A percentile compares a stretch with the other conserved stretches of the same genome.
These are phyloP conservation scores for Blastobotrys proliferans DNA, from an alignment of 1,139 yeast genomes.

Conservation along the genomic window DNA sequence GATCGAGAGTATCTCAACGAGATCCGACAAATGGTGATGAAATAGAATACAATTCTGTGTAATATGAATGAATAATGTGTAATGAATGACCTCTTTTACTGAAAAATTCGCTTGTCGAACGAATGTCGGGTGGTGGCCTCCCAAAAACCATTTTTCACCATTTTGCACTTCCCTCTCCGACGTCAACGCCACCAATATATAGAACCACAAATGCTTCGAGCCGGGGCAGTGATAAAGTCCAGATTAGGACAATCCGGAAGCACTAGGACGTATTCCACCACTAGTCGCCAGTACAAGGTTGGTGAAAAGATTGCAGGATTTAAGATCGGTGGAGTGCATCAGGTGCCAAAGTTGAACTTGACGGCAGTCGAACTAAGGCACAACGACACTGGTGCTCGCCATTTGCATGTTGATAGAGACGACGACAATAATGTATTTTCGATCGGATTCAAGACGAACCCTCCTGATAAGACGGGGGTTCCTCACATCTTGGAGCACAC, in stretches of 20 bases:
- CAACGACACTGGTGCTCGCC: slow-evolving; percentile 66
- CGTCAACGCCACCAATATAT: too few species aligned
- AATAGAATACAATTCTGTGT: too few species aligned
- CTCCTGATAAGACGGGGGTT: slow-evolving; percentile 89
- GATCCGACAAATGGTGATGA: slow-evolving; percentile 50
- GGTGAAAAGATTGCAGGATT: slow-evolving; percentile 66
- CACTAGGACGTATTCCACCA: slow-evolving; percentile 4
- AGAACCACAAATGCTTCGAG: too few species aligned
- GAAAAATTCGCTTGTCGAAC: too few species aligned
- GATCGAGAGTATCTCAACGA: slow-evolving; percentile 49
- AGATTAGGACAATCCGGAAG: too few species aligned
- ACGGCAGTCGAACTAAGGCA: slow-evolving; percentile 75
- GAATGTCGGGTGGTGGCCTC: too few species aligned
- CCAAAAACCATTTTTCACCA: too few species aligned
- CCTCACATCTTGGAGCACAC: slow-evolving; percentile 97
- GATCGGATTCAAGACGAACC: slow-evolving; percentile 87
- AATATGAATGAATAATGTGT: too few species aligned
- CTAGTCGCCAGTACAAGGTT: slow-evolving; percentile 24
- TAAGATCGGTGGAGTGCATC: slow-evolving; percentile 54
- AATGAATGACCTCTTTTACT: too few species aligned
- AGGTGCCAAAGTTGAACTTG: slow-evolving; percentile 77
- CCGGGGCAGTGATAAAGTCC: too few species aligned
- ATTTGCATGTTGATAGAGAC: slow-evolving; percentile 77
- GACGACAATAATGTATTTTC: slow-evolving; percentile 78
- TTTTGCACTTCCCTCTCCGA: too few species aligned